Evolutionary conservation across 345 rosid species (phyloP), one percentile per base, ranked within the genome.

Genomic region (Hypericum perforatum): DNA sequence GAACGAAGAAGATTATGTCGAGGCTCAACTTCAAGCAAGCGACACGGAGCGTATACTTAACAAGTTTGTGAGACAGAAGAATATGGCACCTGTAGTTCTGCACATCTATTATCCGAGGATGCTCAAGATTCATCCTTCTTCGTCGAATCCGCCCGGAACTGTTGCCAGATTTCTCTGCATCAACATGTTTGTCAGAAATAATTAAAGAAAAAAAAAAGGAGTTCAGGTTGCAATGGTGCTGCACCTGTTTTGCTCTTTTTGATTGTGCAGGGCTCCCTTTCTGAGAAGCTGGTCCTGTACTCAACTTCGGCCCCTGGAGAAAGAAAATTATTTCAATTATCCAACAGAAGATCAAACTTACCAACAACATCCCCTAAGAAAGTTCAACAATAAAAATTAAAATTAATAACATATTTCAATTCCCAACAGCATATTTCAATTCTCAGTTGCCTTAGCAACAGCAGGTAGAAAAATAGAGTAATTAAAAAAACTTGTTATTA

Each of bases 101-200:
- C 59, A 92, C 99, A 74, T 92, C 99, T 52, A 92, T 84, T 67
- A 92, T 79, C 52, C 95, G 73, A 0, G 99, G 97, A 59, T 89
- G 86, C 47, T 92, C 96, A 11, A 85, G 94, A 73, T 92, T 85
- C 97, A 80, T 88, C 65, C 77, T 84, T 45, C 82, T 68, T 52
- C 90, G 79, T 61, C 84, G 71, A 49, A 71, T 74, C 65, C 67
- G 85, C 68, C 82, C 97, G 43, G 84, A 67, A 37, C 54, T 78
- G 77, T 78, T 85, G 78, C 43, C 79, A 55, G 79, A 80, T 64
- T 77, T 85, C 66, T 92, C 98, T 92, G 86, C 59, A 75, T 62
- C 63, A 39, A 53, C 55, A 12, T 12, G 53, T 32, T 10, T 22
- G 4, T 22, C 4, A 22, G 51, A 39, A 63, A 39, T 42, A 39